Conservation (phyloP, 352 stramenopile genomes). For the Aphanomyces euteiches region DNA sequence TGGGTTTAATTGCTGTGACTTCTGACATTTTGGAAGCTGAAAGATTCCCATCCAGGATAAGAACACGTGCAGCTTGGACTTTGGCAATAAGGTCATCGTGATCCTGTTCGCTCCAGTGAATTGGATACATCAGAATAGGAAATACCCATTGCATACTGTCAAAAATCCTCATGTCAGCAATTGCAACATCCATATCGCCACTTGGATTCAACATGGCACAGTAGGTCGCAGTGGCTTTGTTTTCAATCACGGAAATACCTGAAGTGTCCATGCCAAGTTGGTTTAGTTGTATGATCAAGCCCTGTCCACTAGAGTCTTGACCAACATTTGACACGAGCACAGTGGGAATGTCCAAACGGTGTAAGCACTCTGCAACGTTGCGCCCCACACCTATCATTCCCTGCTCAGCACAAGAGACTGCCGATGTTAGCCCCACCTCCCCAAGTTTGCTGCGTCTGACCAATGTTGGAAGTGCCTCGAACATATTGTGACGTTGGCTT, state of each 20-base stretch:
- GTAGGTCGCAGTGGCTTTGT: slow-evolving; percentile 77
- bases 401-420: slow-evolving; percentile 22
- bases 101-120: slow-evolving; percentile 32
- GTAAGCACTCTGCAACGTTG: slow-evolving; percentile 88
- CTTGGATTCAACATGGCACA: slow-evolving; percentile 67
- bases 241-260: slow-evolving; percentile 48
- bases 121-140: too few relatives aligned
- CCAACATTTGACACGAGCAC: slow-evolving; percentile 82
- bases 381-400: slow-evolving; percentile 79
- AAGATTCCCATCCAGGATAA: slow-evolving; percentile 80
- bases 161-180: slow-evolving; percentile 84
- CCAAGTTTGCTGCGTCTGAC: slow-evolving; percentile 72
- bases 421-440: slow-evolving; percentile 43
- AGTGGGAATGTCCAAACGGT: slow-evolving; percentile 57
- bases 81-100: slow-evolving; percentile 46
- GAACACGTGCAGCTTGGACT: slow-evolving; percentile 36
- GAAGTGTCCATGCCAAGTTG: slow-evolving; percentile 56
- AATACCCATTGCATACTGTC: slow-evolving; percentile 56
- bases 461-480: slow-evolving; percentile 83
- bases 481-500: slow-evolving; percentile 62
- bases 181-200: slow-evolving; percentile 78
- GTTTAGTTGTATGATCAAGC: slow-evolving; percentile 68
- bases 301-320: slow-evolving; percentile 60
- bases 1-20: slow-evolving; percentile 29
- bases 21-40: slow-evolving; percentile 42